phyloP scores from a whole-genome alignment of 2,329 filamentous ascomycete species.

The Fonsecaea pedrosoi region DNA sequence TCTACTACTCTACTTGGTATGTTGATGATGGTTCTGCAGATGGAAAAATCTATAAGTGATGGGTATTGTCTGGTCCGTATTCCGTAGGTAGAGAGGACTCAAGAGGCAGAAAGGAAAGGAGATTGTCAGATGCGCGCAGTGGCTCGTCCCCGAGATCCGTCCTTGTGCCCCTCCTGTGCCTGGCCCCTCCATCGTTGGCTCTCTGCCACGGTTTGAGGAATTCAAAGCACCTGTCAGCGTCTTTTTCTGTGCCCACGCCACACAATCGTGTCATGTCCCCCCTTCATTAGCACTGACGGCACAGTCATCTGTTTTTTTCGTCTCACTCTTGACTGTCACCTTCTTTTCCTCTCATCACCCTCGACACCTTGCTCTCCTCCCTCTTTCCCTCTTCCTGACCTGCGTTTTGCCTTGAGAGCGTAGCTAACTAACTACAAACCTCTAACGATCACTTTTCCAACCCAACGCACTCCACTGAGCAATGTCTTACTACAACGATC shows the following conservation, averaged over 20 bases:
- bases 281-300: neutral
- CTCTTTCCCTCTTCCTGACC: neutral
- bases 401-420: neutral
- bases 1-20: neutral
- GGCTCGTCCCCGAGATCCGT: neutral
- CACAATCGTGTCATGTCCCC: neutral
- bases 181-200: neutral
- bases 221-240: neutral
- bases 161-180: neutral
- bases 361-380: neutral
- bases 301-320: neutral
- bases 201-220: neutral
- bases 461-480: neutral
- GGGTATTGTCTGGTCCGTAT: neutral
- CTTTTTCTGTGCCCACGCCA: conserved; percentile 13
- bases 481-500: conserved; percentile 30
- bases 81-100: neutral
- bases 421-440: neutral
- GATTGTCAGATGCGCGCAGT: neutral
- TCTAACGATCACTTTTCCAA: neutral
- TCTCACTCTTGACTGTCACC: neutral
- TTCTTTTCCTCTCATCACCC: neutral
- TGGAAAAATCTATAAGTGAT: neutral
- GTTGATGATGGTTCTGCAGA: neutral
- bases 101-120: neutral